Conservation (phyloP, 768 basidiomycete genomes). For the Dictyophora rubrovolvata region DNA sequence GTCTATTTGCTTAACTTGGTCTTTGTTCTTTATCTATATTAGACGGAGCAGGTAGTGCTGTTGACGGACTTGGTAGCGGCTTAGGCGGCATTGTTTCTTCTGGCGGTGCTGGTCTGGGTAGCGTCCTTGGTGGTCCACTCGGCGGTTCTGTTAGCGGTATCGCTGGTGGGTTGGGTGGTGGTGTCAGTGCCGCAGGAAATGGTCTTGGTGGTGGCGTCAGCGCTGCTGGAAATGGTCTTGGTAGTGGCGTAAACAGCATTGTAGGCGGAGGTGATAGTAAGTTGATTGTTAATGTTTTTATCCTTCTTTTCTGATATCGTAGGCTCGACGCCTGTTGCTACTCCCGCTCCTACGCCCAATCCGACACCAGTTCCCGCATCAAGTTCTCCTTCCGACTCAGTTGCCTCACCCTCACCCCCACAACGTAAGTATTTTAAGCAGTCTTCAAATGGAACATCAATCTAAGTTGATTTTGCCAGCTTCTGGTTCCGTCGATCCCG, state of each 20-base stretch:
- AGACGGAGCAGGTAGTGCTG: background rate
- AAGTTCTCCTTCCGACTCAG: background rate
- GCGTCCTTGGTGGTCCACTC: conserved; percentile 11
- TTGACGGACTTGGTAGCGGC: background rate
- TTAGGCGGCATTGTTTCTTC: background rate
- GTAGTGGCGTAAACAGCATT: background rate
- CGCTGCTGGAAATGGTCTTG: conserved; percentile 7
- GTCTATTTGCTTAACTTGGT: background rate
- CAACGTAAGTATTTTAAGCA: background rate
- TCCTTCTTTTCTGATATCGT: background rate
- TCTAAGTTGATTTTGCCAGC: background rate
- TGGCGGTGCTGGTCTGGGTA: conserved; percentile 12
- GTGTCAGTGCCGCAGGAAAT: conserved; percentile 17
- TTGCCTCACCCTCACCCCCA: background rate
- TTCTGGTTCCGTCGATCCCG: background rate
- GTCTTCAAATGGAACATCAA: background rate
- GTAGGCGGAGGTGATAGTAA: background rate
- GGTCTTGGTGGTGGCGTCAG: conserved; percentile 16
- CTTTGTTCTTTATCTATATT: background rate
- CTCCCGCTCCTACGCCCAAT: conserved; percentile 1
- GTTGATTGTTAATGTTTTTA: background rate
- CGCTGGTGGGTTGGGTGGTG: conserved; percentile 1
- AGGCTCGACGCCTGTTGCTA: background rate
- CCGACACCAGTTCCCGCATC: conserved; percentile 7
- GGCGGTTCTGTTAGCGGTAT: background rate